Percentiles rank a stretch among this genome's conserved stretches.
Evolutionary conservation across 129 eudicot species (phyloP).

Genomic region (Oenanthe sinensis): DNA sequence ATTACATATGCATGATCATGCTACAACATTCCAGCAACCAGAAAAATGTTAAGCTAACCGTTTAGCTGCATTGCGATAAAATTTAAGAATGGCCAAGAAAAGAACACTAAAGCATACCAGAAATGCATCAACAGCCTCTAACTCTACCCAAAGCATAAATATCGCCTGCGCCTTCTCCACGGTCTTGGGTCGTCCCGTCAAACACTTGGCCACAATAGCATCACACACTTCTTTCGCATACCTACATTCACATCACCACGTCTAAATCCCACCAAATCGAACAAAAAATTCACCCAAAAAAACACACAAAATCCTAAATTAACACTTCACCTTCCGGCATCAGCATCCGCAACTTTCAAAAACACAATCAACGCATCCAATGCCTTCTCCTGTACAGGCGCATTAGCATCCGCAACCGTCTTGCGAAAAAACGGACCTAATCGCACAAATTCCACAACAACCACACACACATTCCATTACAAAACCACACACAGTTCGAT

Average conservation of each 20-base stretch:
- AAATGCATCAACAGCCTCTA: slow-evolving; percentile 90
- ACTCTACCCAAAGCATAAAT: slow-evolving; percentile 96
- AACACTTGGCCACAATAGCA: slow-evolving; percentile 84
- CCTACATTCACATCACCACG: slow-evolving; percentile 28
- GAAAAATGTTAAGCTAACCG: not conserved
- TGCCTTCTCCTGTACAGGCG: slow-evolving; percentile 98
- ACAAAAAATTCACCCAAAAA: not conserved
- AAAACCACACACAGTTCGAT: slow-evolving; percentile 14
- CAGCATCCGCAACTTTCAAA: slow-evolving; percentile 87
- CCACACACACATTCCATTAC: slow-evolving; percentile 20
- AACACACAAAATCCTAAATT: not conserved
- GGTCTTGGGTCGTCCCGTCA: slow-evolving; percentile 95
- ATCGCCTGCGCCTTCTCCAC: slow-evolving; percentile 90
- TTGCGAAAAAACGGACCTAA: slow-evolving; percentile 79
- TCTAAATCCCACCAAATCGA: not conserved
- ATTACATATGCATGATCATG: not conserved
- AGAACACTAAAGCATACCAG: slow-evolving; percentile 43
- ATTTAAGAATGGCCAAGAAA: not conserved
- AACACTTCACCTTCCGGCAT: slow-evolving; percentile 55
- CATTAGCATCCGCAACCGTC: slow-evolving; percentile 87
- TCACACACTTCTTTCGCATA: slow-evolving; percentile 91
- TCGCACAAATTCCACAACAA: slow-evolving; percentile 14
- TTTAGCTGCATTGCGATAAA: slow-evolving; percentile 9
- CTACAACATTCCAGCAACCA: not conserved
- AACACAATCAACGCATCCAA: slow-evolving; percentile 83